Evolutionary conservation across 441 rosid genomes (phyloP), one percentile per base, ranked within the genome.

Genomic region (Populus hybrid): DNA sequence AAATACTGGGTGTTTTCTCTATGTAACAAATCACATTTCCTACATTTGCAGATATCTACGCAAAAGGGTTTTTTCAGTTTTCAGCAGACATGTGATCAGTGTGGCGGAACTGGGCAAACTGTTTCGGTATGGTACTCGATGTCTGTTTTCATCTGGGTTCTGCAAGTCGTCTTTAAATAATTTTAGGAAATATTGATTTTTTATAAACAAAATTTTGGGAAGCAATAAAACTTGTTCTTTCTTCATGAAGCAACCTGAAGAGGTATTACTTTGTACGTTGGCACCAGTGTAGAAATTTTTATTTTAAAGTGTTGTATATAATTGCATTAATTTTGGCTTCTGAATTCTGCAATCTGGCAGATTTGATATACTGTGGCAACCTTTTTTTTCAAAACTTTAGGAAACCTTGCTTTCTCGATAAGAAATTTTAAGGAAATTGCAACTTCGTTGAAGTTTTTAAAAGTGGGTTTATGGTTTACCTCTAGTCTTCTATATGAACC

Each of bases 81-180:
- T 78, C 93, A 90, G 82, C 84, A 79, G 70, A 87, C 95, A 24
- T 97, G 98, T 73, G 86, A 80, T 74, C 88, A 86, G 50, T 96
- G 99, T 83, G 90, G 91, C 66, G 99, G 99, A 79, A 83, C 89
- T 76, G 98, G 99, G 74, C 89, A 87, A 82, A 84, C 89, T 63
- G 91, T 90, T 71, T 86, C 90, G 81, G 99, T 96, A 93, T 71
- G 90, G 38, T 79, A 72, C 35, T 63, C 53, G 1, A 61, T 33
- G 45, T 50, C 20, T n/a, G 18, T 28, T 23, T 42, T 50, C 21
- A 12, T 40, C 21, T 24, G 56, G 56, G 56, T 4, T 45, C 18
- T 45, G 56, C 56, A 11, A 65, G 18, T 74, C 0, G 4, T 71
- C 31, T 36, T 28, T 29, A 9, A 61, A 9, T 70, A 45, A 12